A percentile compares a stretch with the other conserved stretches of the same genome.
phyloP scores from a whole-genome alignment of 139 green algal species.

The Chlorella sp. region DNA sequence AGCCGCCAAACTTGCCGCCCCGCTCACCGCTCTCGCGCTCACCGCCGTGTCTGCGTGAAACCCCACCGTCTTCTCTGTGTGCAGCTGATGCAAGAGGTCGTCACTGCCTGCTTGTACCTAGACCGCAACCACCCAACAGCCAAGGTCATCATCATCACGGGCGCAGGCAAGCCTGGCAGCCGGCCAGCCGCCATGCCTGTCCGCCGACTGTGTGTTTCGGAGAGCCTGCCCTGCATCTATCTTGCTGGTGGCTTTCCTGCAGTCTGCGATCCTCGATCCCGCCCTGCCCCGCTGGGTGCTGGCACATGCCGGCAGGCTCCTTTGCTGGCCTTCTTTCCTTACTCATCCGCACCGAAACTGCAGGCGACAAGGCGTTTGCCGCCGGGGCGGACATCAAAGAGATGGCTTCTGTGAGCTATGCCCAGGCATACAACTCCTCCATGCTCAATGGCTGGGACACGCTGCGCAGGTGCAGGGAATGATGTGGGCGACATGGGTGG shows the following conservation, averaged over 20 bases:
- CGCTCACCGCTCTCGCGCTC: background rate
- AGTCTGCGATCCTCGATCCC: too few species aligned
- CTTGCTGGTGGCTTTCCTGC: too few species aligned
- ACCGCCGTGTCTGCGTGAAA: background rate
- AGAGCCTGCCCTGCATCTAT: background rate
- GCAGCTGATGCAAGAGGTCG: slow-evolving; percentile 29
- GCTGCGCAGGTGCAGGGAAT: slow-evolving; percentile 13
- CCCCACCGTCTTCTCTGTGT: background rate
- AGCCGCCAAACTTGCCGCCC: background rate
- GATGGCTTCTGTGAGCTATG: slow-evolving; percentile 60
- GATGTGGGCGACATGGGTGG: background rate
- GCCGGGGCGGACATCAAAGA: slow-evolving; percentile 84
- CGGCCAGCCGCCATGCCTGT: background rate
- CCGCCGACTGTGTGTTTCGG: background rate
- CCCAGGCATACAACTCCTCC: slow-evolving; percentile 48
- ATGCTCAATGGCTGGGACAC: slow-evolving; percentile 61
- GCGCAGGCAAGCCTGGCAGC: slow-evolving; percentile 35
- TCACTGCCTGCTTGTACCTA: slow-evolving; percentile 21
- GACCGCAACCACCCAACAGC: slow-evolving; percentile 19
- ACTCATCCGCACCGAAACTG: background rate
- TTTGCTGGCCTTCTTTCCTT: too few species aligned
- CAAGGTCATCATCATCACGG: slow-evolving; percentile 72
- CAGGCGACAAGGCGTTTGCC: slow-evolving; percentile 74
- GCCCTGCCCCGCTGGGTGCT: too few species aligned
- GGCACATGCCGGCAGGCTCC: too few species aligned